Evolutionary conservation across 192 early-diverging fungal genomes (phyloP).

Genomic region (Kickxella alabastrina): DNA sequence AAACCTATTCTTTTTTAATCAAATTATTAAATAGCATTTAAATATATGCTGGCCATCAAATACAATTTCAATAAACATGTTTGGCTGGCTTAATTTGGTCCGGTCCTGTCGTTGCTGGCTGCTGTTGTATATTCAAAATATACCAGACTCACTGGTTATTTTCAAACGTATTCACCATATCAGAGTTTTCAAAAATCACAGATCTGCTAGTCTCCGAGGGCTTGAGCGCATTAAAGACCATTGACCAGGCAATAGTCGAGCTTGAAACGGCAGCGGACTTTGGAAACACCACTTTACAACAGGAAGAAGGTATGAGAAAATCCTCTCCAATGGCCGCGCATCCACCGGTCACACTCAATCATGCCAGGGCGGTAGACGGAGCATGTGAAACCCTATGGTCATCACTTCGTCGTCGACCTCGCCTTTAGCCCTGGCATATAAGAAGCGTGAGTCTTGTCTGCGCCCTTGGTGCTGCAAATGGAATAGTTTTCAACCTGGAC

Average conservation of each 20-base stretch:
- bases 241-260: slow-evolving; percentile 32
- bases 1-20: too few species aligned
- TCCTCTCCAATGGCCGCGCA: slow-evolving; percentile 21
- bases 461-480: slow-evolving; percentile 43
- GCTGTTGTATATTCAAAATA: too few species aligned
- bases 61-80: too few species aligned
- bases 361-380: slow-evolving; percentile 60
- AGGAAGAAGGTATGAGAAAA: slow-evolving; percentile 8
- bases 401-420: slow-evolving; percentile 66
- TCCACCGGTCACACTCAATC: slow-evolving; percentile 47
- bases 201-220: slow-evolving; percentile 5
- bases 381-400: slow-evolving; percentile 60
- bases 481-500: slow-evolving; percentile 37
- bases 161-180: slow-evolving; percentile 32
- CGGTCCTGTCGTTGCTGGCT: too few species aligned
- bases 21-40: too few species aligned
- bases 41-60: too few species aligned
- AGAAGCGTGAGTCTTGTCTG: slow-evolving; percentile 58
- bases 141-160: slow-evolving; percentile 16
- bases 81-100: too few species aligned
- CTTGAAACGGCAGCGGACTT: slow-evolving; percentile 20
- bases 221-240: slow-evolving; percentile 37
- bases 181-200: slow-evolving; percentile 20
- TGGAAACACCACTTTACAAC: slow-evolving; percentile 19
- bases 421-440: slow-evolving; percentile 74